Base-by-base conservation (phyloP, 179 eudicot genomes). In the Carnegiea gigantea region DNA sequence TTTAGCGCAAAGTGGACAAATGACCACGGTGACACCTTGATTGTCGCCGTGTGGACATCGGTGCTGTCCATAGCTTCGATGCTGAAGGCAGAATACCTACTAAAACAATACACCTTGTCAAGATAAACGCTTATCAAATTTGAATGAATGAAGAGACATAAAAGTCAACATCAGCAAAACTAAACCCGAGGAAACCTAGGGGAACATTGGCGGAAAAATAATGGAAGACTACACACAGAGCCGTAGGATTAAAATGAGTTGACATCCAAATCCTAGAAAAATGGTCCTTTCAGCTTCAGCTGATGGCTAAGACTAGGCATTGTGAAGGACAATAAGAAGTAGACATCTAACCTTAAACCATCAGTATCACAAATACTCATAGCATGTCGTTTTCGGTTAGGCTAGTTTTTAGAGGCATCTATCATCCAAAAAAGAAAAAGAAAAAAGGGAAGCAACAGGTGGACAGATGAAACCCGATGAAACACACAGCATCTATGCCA, bases 1-100 rank as follows among this genome's bases (percentile, higher is more conserved):
- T 92, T 96, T 96, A 26, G 99, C 99, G 82, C 99, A 96, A 54
- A 96, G 97, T 40, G 99, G 99, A 87, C 98, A 96, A 59, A 96
- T 79, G 70, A 93, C 97, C n/a, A 96, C 99, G 9, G 97, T 91
- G 49, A 92, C 92, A 23, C 96, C 99, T 5, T 94, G 85, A 76
- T 90, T 85, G 85, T 92, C 89, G 77, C 89, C 97, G 68, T 88
- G 92, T 21, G 97, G 94, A 81, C 99, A 96, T 64, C 82, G 82
- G 77, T 96, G 99, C 46, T 84, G 85, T 62, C 57, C 78, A 60
- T 94, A 96, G 89, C 97, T 93, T 84, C 99, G 87, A 83, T 96
- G 99, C 80, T 93, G 93, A 65, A 96, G 88, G 89, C 99, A 96
- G 81, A 86, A 94, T 23, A 96, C 97, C 99, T 95, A 85, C 33